Conservation (phyloP, 306 rosid genomes). For the Sophora flavescens region DNA sequence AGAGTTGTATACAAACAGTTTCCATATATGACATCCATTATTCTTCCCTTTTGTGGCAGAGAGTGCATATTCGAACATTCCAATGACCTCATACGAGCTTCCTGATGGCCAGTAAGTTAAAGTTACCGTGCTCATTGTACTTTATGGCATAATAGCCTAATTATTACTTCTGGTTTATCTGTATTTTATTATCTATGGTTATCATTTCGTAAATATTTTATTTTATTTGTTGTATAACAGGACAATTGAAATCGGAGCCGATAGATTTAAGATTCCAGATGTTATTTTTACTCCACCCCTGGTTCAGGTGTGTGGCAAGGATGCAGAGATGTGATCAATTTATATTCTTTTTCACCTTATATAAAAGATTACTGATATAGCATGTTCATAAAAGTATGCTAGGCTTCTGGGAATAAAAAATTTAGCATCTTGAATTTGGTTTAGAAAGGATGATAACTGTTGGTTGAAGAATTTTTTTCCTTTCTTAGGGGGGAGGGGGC, state of each 20-base stretch:
- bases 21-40: conserved; percentile 37
- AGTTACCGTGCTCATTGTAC: conserved; percentile 37
- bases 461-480: not conserved
- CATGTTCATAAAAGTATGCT: conserved; percentile 14
- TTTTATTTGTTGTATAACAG: conserved; percentile 47
- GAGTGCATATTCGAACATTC: conserved; percentile 93
- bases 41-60: conserved; percentile 57
- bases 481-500: not conserved
- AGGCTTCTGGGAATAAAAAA: conserved; percentile 16
- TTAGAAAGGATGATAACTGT: conserved; percentile 15
- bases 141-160: conserved; percentile 23
- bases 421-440: conserved; percentile 4
- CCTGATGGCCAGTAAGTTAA: conserved; percentile 99
- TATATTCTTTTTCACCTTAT: conserved; percentile 11
- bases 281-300: conserved; percentile 89
- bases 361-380: conserved; percentile 7
- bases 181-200: conserved; percentile 19
- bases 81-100: conserved; percentile 95
- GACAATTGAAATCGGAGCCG: conserved; percentile 97
- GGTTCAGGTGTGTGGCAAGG: conserved; percentile 68
- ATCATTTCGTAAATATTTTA: conserved; percentile 6
- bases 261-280: conserved; percentile 98
- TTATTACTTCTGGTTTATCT: conserved; percentile 32
- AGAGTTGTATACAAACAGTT: conserved; percentile 15
- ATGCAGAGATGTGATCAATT: conserved; percentile 20